Evolutionary conservation across 352 stramenopile genomes (phyloP).

Genomic region (Paralagenidium karlingii): DNA sequence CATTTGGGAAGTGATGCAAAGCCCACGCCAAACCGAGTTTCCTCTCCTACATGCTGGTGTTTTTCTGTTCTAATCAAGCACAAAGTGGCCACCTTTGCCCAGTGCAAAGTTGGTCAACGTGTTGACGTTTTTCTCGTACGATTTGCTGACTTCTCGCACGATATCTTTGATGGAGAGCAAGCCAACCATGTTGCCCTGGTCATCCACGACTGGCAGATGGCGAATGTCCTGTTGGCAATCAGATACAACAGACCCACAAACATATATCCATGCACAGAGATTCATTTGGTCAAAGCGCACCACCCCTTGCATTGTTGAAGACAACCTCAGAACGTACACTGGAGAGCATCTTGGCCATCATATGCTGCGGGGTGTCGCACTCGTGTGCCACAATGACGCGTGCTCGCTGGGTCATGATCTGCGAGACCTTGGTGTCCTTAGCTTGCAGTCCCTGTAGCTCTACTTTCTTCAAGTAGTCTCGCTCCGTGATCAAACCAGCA

Average conservation of each 20-base stretch:
- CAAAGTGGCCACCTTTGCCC: conserved; percentile 66
- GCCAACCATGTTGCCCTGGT: conserved; percentile 80
- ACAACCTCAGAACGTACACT: conserved; percentile 28
- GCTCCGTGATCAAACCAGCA: conserved; percentile 86
- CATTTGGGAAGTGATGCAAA: no score
- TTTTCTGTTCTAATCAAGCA: no score
- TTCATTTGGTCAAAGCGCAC: no score
- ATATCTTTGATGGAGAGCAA: conserved; percentile 94
- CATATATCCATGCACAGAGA: neutral
- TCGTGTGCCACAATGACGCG: conserved; percentile 83
- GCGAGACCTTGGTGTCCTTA: conserved; percentile 73
- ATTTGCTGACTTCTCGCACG: conserved; percentile 75
- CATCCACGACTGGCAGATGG: conserved; percentile 90
- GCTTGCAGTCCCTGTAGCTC: conserved; percentile 86
- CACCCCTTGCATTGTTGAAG: no score
- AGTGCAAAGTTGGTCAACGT: conserved; percentile 68
- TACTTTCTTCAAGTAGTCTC: conserved; percentile 94
- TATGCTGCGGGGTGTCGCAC: conserved; percentile 77
- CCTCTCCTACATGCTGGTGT: no score
- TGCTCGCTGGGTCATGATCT: conserved; percentile 91
- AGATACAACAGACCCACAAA: neutral
- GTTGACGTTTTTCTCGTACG: conserved; percentile 69
- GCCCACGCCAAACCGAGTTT: no score
- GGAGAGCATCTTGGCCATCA: conserved; percentile 95
- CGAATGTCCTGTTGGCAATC: conserved; percentile 67